Evolutionary conservation across 2,329 filamentous ascomycete species (phyloP).

Genomic region (Eutypella sp.): DNA sequence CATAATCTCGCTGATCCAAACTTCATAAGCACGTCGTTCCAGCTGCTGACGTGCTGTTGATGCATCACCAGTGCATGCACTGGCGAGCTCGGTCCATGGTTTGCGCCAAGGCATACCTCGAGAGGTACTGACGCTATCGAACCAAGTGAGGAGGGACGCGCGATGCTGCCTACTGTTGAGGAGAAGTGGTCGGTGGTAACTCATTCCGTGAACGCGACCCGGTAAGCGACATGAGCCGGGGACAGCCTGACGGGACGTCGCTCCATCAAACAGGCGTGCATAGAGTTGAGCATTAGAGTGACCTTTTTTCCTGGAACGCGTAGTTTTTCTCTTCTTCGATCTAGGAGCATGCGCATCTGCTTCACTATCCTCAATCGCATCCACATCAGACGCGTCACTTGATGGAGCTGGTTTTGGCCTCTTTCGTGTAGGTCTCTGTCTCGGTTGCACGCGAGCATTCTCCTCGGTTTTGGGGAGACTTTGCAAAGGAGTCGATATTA

Average conservation of each 20-base stretch:
- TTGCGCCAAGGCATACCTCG: conserved; percentile 59
- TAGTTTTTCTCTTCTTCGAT: conserved; percentile 16
- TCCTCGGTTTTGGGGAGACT: neutral
- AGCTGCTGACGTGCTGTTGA: conserved; percentile 30
- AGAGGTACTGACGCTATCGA: conserved; percentile 39
- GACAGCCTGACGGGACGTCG: neutral
- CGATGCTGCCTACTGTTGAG: conserved; percentile 34
- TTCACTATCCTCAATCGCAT: conserved; percentile 13
- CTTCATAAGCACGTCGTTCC: conserved; percentile 55
- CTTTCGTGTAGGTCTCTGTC: neutral
- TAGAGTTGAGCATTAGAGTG: conserved; percentile 11
- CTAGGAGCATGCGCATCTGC: conserved; percentile 2
- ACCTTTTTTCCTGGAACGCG: conserved; percentile 8
- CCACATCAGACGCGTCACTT: conserved; percentile 11
- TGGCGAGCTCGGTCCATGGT: conserved; percentile 45
- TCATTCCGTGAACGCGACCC: conserved; percentile 28
- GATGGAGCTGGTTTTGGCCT: neutral
- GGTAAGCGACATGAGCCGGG: conserved; percentile 17
- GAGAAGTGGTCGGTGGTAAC: conserved; percentile 47
- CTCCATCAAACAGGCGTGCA: conserved; percentile 17
- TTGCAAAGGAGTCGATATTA: neutral
- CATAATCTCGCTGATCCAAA: conserved; percentile 66
- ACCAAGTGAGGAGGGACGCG: conserved; percentile 44
- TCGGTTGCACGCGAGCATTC: neutral
- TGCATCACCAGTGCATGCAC: neutral